These are phyloP conservation scores for Boletus sp. DNA, from an alignment of 768 basidiomycete genomes.

Conservation along the genomic window DNA sequence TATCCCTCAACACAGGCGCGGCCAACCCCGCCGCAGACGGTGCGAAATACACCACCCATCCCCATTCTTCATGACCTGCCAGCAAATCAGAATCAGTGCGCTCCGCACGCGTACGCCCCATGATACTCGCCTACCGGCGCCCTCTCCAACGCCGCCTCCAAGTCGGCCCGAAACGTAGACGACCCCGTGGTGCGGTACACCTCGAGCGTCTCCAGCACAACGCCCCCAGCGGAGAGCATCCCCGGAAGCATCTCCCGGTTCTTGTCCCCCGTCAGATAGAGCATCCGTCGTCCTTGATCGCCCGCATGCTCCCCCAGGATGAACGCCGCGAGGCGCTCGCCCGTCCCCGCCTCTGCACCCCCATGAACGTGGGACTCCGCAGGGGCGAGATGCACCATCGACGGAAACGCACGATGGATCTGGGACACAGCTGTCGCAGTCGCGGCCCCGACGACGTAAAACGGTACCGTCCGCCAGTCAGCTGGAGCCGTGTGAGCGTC, in stretches of 20 bases:
- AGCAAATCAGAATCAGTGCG: not conserved
- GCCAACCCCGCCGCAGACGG: constrained; percentile 67
- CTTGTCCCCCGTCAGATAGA: constrained; percentile 89
- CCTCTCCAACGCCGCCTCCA: constrained; percentile 35
- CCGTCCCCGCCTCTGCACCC: constrained; percentile 55
- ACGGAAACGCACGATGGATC: constrained; percentile 30
- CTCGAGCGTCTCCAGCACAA: constrained; percentile 51
- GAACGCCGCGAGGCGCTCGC: constrained; percentile 63
- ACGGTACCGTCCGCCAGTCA: constrained; percentile 59
- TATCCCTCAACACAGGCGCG: constrained; percentile 45
- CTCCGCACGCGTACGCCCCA: too few relatives aligned
- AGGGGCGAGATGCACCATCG: constrained; percentile 37
- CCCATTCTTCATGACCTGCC: constrained; percentile 32
- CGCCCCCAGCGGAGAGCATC: constrained; percentile 44
- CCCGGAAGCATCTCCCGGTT: constrained; percentile 65
- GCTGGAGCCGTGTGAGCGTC: constrained; percentile 18
- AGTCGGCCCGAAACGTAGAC: constrained; percentile 44
- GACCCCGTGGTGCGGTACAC: constrained; percentile 72
- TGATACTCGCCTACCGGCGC: constrained; percentile 24
- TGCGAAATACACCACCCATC: constrained; percentile 75
- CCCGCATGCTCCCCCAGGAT: constrained; percentile 44
- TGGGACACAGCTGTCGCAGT: constrained; percentile 50
- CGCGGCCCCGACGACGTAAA: constrained; percentile 75
- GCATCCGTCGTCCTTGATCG: constrained; percentile 30
- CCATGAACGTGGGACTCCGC: constrained; percentile 39